Evolutionary conservation across 768 basidiomycete species (phyloP).

Genomic region (Rhizopogon roseolus): DNA sequence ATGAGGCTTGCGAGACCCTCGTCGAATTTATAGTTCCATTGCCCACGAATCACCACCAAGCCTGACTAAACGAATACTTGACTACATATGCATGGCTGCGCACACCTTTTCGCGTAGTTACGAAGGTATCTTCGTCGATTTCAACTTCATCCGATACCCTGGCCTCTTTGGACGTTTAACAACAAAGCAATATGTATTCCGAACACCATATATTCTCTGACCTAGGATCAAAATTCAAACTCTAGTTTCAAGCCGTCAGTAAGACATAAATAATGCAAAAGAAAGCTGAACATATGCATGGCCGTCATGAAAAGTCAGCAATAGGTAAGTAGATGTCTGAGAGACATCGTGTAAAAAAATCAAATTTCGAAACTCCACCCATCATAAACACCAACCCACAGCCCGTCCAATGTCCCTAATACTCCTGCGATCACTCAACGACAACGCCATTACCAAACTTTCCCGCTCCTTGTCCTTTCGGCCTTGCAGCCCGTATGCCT

Average conservation of each 20-base stretch:
- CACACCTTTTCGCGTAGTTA: too few species aligned
- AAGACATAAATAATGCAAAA: neutral
- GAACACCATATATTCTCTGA: neutral
- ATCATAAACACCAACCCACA: constrained; percentile 64
- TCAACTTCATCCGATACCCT: too few species aligned
- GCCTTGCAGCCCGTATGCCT: constrained; percentile 71
- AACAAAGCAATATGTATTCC: neutral
- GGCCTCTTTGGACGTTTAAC: too few species aligned
- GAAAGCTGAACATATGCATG: neutral
- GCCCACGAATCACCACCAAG: too few species aligned
- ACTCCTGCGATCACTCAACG: constrained; percentile 54
- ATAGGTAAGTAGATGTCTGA: neutral
- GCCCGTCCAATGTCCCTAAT: constrained; percentile 61
- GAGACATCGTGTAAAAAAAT: neutral
- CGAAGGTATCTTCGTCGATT: too few species aligned
- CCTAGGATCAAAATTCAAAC: neutral
- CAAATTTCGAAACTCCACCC: neutral
- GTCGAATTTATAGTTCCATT: neutral
- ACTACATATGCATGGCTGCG: too few species aligned
- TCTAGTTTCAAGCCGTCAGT: neutral
- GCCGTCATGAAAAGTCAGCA: neutral
- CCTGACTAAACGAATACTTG: too few species aligned
- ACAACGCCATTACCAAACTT: constrained; percentile 66
- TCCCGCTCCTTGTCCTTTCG: constrained; percentile 69
- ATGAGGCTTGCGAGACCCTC: neutral